These are phyloP conservation scores for Spathaspora passalidarum DNA, from an alignment of 805 yeast species.

Conservation along the genomic window DNA sequence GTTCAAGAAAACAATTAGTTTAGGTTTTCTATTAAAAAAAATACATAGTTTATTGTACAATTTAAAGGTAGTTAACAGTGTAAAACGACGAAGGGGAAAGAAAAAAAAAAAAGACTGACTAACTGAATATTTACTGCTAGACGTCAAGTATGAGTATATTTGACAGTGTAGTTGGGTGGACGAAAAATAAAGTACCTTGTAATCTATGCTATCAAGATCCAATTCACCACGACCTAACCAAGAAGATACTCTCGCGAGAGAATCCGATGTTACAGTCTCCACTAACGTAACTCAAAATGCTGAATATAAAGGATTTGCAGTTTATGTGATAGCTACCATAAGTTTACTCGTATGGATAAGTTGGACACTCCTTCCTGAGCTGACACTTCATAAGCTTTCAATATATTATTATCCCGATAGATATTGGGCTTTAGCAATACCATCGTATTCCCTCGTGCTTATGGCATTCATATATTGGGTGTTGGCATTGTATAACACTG, in stretches of 20 bases:
- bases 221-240: slow-evolving; percentile 1
- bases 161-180: background rate
- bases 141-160: background rate
- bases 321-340: slow-evolving; percentile 64
- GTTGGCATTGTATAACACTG: slow-evolving; percentile 71
- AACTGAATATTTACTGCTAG: too few relatives aligned
- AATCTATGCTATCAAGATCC: slow-evolving; percentile 1
- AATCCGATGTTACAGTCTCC: slow-evolving; percentile 59
- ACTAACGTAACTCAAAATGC: slow-evolving; percentile 55
- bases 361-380: slow-evolving; percentile 76
- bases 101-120: background rate
- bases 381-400: slow-evolving; percentile 48
- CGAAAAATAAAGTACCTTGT: background rate
- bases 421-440: slow-evolving; percentile 86
- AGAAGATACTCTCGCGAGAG: slow-evolving; percentile 56
- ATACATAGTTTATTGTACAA: background rate
- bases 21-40: background rate
- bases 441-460: slow-evolving; percentile 63
- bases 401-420: slow-evolving; percentile 80
- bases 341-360: slow-evolving; percentile 53
- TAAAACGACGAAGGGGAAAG: background rate
- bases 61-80: background rate
- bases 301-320: slow-evolving; percentile 87
- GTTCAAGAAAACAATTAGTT: slow-evolving; percentile 65
- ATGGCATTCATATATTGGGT: slow-evolving; percentile 75